Evolutionary conservation across 192 early-diverging fungal genomes (phyloP).

Genomic region (Backusella tarrabulga): DNA sequence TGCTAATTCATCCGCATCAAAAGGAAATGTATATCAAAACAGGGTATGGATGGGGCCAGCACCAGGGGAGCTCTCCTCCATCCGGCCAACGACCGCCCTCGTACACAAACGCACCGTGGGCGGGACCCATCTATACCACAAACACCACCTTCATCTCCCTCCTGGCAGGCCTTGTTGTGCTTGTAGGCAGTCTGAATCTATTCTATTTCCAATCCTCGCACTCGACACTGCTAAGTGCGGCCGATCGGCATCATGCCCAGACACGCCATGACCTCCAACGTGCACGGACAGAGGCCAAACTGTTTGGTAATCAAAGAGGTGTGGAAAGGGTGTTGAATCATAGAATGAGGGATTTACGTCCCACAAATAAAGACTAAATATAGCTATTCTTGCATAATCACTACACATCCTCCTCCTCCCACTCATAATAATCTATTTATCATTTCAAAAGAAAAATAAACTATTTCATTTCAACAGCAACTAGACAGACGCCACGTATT

Average conservation of each 20-base stretch:
- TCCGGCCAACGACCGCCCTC: background rate
- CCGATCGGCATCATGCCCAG: slow-evolving; percentile 28
- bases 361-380: background rate
- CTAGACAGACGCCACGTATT: background rate
- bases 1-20: slow-evolving; percentile 18
- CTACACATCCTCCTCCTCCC: background rate
- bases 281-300: slow-evolving; percentile 26
- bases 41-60: slow-evolving; percentile 32
- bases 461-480: background rate
- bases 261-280: slow-evolving; percentile 24
- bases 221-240: slow-evolving; percentile 1
- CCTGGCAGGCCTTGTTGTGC: slow-evolving; percentile 16
- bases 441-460: background rate
- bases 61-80: background rate
- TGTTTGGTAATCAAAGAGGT: slow-evolving; percentile 15
- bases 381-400: background rate
- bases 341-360: slow-evolving; percentile 9
- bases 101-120: slow-evolving; percentile 18
- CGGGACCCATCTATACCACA: slow-evolving; percentile 23
- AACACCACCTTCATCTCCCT: slow-evolving; percentile 24
- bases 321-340: slow-evolving; percentile 18
- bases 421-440: background rate
- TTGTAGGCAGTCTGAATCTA: slow-evolving; percentile 7
- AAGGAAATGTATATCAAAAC: slow-evolving; percentile 8
- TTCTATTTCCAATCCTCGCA: slow-evolving; percentile 1